A percentile compares a stretch with the other conserved stretches of the same genome.
Conservation (phyloP, 129 eudicot genomes). For the Artemisia argyi region DNA sequence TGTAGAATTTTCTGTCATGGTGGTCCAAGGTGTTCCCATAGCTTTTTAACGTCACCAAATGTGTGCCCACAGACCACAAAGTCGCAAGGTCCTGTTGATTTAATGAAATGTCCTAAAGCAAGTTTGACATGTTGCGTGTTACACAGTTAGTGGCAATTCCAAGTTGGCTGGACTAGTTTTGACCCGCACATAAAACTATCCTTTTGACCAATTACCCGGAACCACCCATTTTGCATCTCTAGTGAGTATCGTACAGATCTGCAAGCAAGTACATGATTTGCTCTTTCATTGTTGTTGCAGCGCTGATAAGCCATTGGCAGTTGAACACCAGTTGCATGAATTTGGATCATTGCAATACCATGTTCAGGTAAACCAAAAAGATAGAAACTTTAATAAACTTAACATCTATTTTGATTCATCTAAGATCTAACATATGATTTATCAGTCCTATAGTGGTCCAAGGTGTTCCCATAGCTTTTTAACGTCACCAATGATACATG, state of each 20-base stretch:
- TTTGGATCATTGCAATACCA: conserved; percentile 92
- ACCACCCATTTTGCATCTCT: too few species aligned
- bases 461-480: too few species aligned
- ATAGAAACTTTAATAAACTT: background rate
- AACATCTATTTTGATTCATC: conserved; percentile 12
- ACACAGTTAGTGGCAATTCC: too few species aligned
- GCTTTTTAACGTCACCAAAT: conserved; percentile 14
- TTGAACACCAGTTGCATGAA: conserved; percentile 86
- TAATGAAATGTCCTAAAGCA: too few species aligned
- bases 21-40: conserved; percentile 2
- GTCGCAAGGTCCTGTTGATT: background rate
- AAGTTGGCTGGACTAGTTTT: too few species aligned
- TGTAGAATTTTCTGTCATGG: conserved; percentile 32
- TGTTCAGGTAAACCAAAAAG: conserved; percentile 57
- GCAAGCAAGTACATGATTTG: background rate
- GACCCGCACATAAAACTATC: background rate
- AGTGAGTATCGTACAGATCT: background rate
- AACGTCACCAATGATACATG: too few species aligned
- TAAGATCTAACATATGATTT: conserved; percentile 17
- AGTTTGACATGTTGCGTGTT: too few species aligned
- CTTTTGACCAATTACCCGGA: background rate
- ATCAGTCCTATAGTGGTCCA: conserved; percentile 72
- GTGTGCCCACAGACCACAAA: conserved; percentile 4
- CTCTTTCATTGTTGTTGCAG: conserved; percentile 41
- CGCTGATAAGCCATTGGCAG: conserved; percentile 61